A percentile compares a stretch with the other conserved stretches of the same genome.
phyloP scores from a whole-genome alignment of 805 yeast species.

The Lachancea mirantina region DNA sequence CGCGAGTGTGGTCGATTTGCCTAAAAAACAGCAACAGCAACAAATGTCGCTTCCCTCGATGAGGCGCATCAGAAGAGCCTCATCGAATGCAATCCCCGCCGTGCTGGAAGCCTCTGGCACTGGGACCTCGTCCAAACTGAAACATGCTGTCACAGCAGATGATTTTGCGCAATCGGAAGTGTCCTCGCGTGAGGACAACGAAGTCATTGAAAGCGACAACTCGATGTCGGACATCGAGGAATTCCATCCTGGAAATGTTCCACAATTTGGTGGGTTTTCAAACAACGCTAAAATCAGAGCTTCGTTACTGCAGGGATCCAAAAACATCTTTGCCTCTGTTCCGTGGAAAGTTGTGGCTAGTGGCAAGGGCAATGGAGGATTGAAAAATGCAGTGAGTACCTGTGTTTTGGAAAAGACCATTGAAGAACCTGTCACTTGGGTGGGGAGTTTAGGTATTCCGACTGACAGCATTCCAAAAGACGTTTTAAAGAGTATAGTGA shows the following conservation, averaged over 20 bases:
- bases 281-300: slow-evolving; percentile 44
- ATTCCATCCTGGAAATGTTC: slow-evolving; percentile 19
- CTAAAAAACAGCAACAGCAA: slow-evolving; percentile 24
- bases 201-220: slow-evolving; percentile 10
- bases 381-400: slow-evolving; percentile 71
- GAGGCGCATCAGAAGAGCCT: slow-evolving; percentile 24
- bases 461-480: slow-evolving; percentile 66
- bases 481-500: slow-evolving; percentile 48
- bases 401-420: slow-evolving; percentile 41
- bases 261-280: slow-evolving; percentile 68
- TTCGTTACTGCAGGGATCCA: slow-evolving; percentile 32
- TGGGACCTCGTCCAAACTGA: neutral
- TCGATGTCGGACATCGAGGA: slow-evolving; percentile 25
- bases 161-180: neutral
- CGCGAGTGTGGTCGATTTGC: slow-evolving; percentile 25
- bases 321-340: slow-evolving; percentile 39
- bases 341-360: slow-evolving; percentile 72
- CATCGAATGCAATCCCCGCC: slow-evolving; percentile 9
- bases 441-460: slow-evolving; percentile 91
- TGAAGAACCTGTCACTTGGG: slow-evolving; percentile 49
- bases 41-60: slow-evolving; percentile 27
- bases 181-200: slow-evolving; percentile 4
- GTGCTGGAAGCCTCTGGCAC: slow-evolving; percentile 1
- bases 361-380: slow-evolving; percentile 77
- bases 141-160: neutral